Conservation (phyloP, 2,329 filamentous ascomycete species). For the Diplodia mutila region DNA sequence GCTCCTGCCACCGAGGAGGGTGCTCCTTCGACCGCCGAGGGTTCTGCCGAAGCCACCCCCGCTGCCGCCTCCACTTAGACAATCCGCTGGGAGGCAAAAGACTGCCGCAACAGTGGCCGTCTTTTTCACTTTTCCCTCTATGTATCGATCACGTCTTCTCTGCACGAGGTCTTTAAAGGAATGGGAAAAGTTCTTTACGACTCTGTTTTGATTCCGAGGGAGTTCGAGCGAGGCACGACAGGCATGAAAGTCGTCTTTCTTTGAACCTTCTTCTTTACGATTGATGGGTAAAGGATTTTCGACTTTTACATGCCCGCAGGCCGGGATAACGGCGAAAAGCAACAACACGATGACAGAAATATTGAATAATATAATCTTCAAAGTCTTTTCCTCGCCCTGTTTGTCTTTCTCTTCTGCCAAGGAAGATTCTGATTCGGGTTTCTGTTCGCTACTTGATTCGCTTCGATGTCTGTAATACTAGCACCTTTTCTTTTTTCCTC, state of each 20-base stretch:
- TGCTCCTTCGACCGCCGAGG: conserved; percentile 27
- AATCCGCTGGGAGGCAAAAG: background rate
- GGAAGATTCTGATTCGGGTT: background rate
- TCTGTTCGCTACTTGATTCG: background rate
- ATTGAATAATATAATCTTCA: conserved; percentile 25
- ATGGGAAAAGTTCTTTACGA: conserved; percentile 25
- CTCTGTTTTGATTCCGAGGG: conserved; percentile 25
- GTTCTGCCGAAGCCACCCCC: conserved; percentile 26
- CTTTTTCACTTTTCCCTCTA: conserved; percentile 15
- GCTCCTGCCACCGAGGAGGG: conserved; percentile 40
- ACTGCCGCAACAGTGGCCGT: conserved; percentile 11
- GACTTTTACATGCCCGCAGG: conserved; percentile 25
- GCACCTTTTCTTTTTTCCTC: background rate
- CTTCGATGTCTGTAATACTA: conserved; percentile 17
- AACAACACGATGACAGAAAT: conserved; percentile 25
- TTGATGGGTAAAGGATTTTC: conserved; percentile 23
- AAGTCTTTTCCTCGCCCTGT: background rate
- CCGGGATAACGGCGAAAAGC: conserved; percentile 25
- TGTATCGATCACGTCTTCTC: conserved; percentile 24
- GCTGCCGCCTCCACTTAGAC: conserved; percentile 20
- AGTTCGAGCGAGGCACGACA: conserved; percentile 25
- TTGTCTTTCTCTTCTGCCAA: background rate
- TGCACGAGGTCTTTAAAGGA: conserved; percentile 25
- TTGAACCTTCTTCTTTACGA: conserved; percentile 18
- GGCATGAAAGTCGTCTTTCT: conserved; percentile 25